These are phyloP conservation scores for Magnolia sinica DNA, from an alignment of 164 flowering plant genomes.

Conservation along the genomic window DNA sequence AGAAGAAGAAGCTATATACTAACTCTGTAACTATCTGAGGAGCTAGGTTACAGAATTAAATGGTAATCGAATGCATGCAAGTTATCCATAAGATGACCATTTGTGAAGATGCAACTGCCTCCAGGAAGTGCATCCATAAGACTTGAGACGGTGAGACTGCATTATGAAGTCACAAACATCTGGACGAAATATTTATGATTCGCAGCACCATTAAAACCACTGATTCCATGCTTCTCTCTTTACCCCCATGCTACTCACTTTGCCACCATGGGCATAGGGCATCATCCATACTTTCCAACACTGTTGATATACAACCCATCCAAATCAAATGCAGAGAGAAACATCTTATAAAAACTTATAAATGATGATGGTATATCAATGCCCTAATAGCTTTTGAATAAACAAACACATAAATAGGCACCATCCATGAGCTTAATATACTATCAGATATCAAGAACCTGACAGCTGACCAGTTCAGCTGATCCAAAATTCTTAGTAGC, in stretches of 20 bases:
- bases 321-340: neutral
- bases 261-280: neutral
- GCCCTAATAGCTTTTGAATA: neutral
- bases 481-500: constrained; percentile 42
- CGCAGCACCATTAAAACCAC: too few species aligned
- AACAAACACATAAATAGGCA: neutral
- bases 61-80: neutral
- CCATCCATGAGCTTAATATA: neutral
- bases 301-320: neutral
- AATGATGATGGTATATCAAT: too few species aligned
- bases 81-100: neutral
- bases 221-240: neutral
- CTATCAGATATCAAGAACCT: constrained; percentile 48
- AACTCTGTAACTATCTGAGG: neutral
- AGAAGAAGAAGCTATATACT: too few species aligned
- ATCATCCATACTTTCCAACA: neutral
- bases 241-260: neutral
- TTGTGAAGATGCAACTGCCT: neutral
- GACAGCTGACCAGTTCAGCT: constrained; percentile 64
- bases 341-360: neutral
- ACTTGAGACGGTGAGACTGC: neutral
- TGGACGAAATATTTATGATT: neutral
- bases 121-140: neutral
- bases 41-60: neutral
- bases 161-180: neutral